phyloP scores from a whole-genome alignment of 106 monocot genomes.

The Alisma plantagoaquatica region DNA sequence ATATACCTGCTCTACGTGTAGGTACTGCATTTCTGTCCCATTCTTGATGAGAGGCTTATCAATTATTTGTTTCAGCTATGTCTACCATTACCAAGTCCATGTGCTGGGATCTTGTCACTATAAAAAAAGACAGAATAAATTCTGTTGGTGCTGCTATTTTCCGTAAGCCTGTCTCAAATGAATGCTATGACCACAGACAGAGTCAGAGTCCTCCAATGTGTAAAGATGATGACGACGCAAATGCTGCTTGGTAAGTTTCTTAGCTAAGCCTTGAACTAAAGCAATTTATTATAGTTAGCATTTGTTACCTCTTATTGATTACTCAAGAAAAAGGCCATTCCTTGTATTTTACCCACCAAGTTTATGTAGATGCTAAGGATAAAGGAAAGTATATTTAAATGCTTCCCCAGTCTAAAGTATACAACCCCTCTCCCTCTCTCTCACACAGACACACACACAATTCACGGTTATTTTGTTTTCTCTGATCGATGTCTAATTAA shows the following conservation, averaged over 20 bases:
- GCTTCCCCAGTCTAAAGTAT: too few relatives aligned
- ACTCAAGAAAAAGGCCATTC: too few relatives aligned
- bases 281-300: too few relatives aligned
- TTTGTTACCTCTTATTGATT: too few relatives aligned
- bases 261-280: not conserved
- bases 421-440: not conserved
- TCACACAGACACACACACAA: not conserved
- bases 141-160: constrained; percentile 66
- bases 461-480: not conserved
- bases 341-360: too few relatives aligned
- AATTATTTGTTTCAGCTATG: constrained; percentile 58
- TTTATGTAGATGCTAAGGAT: too few relatives aligned
- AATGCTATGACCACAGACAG: constrained; percentile 62
- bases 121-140: constrained; percentile 82
- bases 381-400: too few relatives aligned
- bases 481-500: not conserved
- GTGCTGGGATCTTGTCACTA: constrained; percentile 85
- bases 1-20: too few relatives aligned
- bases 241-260: constrained; percentile 69
- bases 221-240: constrained; percentile 69
- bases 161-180: constrained; percentile 70
- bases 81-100: constrained; percentile 62
- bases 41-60: too few relatives aligned
- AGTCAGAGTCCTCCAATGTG: constrained; percentile 70
- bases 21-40: too few relatives aligned